phyloP scores from a whole-genome alignment of 768 basidiomycete species.

The Trametopsis cervina region DNA sequence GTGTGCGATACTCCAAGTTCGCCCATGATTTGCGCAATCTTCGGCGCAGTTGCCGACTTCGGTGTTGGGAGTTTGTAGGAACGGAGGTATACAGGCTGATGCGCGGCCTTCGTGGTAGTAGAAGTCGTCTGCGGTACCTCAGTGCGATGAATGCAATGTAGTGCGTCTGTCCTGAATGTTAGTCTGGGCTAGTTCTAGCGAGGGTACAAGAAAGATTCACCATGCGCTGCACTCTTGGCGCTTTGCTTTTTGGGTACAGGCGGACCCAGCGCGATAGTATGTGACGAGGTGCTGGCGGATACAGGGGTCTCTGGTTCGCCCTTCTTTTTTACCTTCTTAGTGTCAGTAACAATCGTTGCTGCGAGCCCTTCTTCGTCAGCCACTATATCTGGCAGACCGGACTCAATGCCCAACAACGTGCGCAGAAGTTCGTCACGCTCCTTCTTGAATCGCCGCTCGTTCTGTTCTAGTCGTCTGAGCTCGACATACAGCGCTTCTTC shows the following conservation, averaged over 20 bases:
- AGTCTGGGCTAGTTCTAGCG: constrained; percentile 15
- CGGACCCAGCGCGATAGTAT: constrained; percentile 30
- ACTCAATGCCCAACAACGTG: constrained; percentile 80
- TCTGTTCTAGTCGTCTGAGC: constrained; percentile 92
- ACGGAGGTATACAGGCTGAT: constrained; percentile 76
- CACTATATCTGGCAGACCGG: constrained; percentile 69
- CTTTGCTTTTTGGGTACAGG: constrained; percentile 35
- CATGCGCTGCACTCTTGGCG: constrained; percentile 52
- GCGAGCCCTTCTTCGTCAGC: constrained; percentile 56
- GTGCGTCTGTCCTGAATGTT: constrained; percentile 44
- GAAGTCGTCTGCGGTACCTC: constrained; percentile 44
- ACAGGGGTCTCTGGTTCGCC: constrained; percentile 29
- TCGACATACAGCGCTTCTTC: constrained; percentile 94
- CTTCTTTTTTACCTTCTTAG: constrained; percentile 57
- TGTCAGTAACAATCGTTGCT: constrained; percentile 38
- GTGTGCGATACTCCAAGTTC: constrained; percentile 71
- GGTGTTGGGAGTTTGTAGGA: constrained; percentile 80
- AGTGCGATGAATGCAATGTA: constrained; percentile 67
- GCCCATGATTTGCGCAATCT: constrained; percentile 66
- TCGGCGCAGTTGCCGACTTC: constrained; percentile 65
- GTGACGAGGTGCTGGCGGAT: constrained; percentile 22
- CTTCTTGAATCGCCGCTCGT: constrained; percentile 77
- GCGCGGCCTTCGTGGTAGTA: constrained; percentile 66
- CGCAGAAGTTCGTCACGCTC: constrained; percentile 86
- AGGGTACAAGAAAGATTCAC: constrained; percentile 29